Base-by-base conservation (phyloP, 2,329 filamentous ascomycete species). In the Fusarium armeniacum region DNA sequence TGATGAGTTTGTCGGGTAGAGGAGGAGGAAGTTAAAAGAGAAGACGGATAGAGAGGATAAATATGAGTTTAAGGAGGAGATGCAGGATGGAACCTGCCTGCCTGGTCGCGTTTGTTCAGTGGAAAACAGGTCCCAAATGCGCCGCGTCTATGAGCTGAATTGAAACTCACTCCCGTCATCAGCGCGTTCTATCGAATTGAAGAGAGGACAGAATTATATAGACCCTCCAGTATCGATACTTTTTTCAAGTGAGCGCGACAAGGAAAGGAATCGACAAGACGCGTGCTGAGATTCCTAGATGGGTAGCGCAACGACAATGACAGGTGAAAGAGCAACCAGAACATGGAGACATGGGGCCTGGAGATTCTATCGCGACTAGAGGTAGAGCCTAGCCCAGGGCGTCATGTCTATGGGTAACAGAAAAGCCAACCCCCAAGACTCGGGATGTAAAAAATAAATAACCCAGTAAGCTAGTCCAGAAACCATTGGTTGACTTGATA, bases 361-460 rank as follows among this genome's bases (percentile, higher is more conserved):
- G 73, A 74, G 73, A 74, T 71, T 74, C 75, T 74, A 76, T 76
- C 71, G 67, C 69, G 73, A 71, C 66, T 66, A 76, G n/a, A 30
- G 41, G 28, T 75, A 58, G 20, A 70, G 76, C 38, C 67, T 78
- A 79, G 77, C 44, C 44, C 28, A 32, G 44, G 44, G 44, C 44
- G 41, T 44, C 41, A 44, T 44, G 41, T 8, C 16, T 26, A 44
- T 44, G 41, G 41, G 41, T 28, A 44, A 44, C 41, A 44, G 41
- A 44, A 44, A 44, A 26, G 24, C 24, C 41, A 15, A 26, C 41
- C 16, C 26, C 13, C 9, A 26, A 28, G 10, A 26, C 16, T 44
- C 18, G 8, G 24, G 8, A 18, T 28, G 24, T 22, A 44, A 44
- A 26, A 44, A 44, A 26, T 43, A 44, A 44, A 44, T 28, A 28